phyloP scores from a whole-genome alignment of 2,329 filamentous ascomycete species.

The Beauveria pseudobassiana region DNA sequence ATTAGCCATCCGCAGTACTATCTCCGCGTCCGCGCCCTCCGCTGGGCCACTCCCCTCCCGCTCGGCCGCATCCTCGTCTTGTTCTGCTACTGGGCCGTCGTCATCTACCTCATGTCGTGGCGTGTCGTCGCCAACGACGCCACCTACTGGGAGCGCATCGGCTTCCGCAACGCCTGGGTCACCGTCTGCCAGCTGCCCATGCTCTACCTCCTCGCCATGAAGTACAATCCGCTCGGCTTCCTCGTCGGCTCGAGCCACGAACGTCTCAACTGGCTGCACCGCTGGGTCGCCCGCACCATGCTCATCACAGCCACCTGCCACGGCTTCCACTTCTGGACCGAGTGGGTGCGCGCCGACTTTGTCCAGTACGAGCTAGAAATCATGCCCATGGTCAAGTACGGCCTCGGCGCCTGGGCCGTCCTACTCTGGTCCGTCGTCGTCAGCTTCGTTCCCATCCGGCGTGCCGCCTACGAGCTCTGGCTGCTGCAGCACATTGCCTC shows the following conservation, averaged over 20 bases:
- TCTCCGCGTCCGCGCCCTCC: slow-evolving; percentile 36
- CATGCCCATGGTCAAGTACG: slow-evolving; percentile 60
- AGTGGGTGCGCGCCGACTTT: slow-evolving; percentile 55
- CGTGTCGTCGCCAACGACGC: slow-evolving; percentile 42
- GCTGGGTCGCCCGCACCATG: slow-evolving; percentile 64
- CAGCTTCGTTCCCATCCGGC: slow-evolving; percentile 55
- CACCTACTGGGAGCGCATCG: slow-evolving; percentile 57
- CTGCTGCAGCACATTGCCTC: slow-evolving; percentile 59
- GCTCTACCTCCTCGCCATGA: slow-evolving; percentile 54
- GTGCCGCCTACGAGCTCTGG: slow-evolving; percentile 63
- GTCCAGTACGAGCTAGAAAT: slow-evolving; percentile 50
- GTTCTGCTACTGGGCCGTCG: slow-evolving; percentile 49
- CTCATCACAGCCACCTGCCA: slow-evolving; percentile 62
- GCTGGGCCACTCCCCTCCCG: slow-evolving; percentile 52
- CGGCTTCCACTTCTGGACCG: slow-evolving; percentile 59
- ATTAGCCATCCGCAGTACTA: slow-evolving; percentile 48
- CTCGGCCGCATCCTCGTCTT: slow-evolving; percentile 49
- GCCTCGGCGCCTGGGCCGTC: slow-evolving; percentile 58
- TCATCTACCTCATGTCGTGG: slow-evolving; percentile 50
- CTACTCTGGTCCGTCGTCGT: slow-evolving; percentile 59
- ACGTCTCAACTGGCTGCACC: slow-evolving; percentile 64
- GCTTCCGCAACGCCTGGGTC: slow-evolving; percentile 61
- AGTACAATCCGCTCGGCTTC: slow-evolving; percentile 51
- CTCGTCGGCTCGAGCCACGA: slow-evolving; percentile 60
- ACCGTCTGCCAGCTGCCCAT: slow-evolving; percentile 57